Evolutionary conservation across 108 stramenopile species (phyloP), one percentile per base, ranked within the genome.

Genomic region (Stephanodiscus minutulus): DNA sequence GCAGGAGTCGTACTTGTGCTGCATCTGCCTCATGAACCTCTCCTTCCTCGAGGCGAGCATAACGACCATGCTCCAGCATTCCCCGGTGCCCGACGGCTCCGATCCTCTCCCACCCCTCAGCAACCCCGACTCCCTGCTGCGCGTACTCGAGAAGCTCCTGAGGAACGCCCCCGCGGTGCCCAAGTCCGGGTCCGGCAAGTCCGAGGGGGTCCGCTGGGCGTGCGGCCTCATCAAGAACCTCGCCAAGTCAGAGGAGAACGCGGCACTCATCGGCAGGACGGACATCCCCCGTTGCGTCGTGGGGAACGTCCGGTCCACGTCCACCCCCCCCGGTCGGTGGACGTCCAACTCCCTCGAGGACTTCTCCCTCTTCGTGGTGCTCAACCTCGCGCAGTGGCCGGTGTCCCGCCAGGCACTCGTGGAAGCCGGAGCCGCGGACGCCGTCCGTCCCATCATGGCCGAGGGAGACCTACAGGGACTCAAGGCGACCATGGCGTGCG

Each of bases 171-270:
- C 94, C 35, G 81, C 94, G 39, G 91, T 86, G 58, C 89, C 94
- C 54, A 96, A 96, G 87, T 84, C 89, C 36, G 90, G 94, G 53
- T 90, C 87, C 52, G 94, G 94, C 54, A 93, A 96, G 83, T 89
- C 88, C 10, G 95, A 96, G 77, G 95, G 91, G 17, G 92, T 93
- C 15, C 91, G 95, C 67, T 96, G 95, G 95, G 91, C 90, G 29
- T 96, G 95, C 62, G 95, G 95, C 76, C 86, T 96, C 64, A 92
- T 96, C 74, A 96, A 93, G 87, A 96, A 96, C 65, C 83, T 96
- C 46, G 92, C 92, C 68, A 92, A 91, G 74, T 81, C 78, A 11
- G 92, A 93, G 73, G 92, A 93, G 68, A 92, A 91, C 56, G 92
- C 92, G n/a, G 84, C 87, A 20, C 78, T 93, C 29, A 87, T 96